These are phyloP conservation scores for Fusarium goolgardi DNA, from an alignment of 2,329 filamentous ascomycete genomes.

Conservation along the genomic window DNA sequence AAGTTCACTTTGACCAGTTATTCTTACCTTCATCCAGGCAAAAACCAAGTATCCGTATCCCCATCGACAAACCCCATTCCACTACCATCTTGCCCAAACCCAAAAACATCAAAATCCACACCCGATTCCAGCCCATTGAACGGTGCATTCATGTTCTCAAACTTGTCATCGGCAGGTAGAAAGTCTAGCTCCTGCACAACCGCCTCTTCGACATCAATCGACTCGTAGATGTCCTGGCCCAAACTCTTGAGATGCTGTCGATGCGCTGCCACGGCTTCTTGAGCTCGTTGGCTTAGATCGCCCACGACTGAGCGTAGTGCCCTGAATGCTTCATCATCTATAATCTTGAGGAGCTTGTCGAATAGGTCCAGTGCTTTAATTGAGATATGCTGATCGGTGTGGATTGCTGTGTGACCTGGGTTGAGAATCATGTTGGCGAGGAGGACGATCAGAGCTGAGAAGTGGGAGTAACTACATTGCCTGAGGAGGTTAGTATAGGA, in stretches of 20 bases:
- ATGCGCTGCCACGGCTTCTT: constrained; percentile 27
- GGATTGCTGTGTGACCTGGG: constrained; percentile 43
- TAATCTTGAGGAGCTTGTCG: constrained; percentile 41
- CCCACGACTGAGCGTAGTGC: constrained; percentile 26
- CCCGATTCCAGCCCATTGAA: constrained; percentile 26
- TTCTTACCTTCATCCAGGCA: background rate
- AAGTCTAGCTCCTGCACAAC: constrained; percentile 19
- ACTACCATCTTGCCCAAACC: constrained; percentile 13
- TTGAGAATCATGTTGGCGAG: constrained; percentile 50
- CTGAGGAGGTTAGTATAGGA: constrained; percentile 12
- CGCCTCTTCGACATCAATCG: constrained; percentile 6
- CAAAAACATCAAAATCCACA: constrained; percentile 14
- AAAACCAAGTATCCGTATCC: background rate
- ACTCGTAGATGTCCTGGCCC: constrained; percentile 16
- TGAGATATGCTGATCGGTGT: constrained; percentile 48
- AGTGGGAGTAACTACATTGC: constrained; percentile 49
- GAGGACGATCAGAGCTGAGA: constrained; percentile 51
- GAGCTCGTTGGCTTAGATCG: constrained; percentile 40
- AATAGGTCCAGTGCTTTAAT: constrained; percentile 47
- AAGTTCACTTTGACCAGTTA: too few relatives aligned
- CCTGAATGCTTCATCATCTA: constrained; percentile 35
- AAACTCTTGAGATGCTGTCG: background rate
- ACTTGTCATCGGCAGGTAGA: constrained; percentile 4
- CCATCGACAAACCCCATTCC: constrained; percentile 9
- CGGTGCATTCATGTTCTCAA: constrained; percentile 25